phyloP scores from a whole-genome alignment of 257 asterid species.

The Perilla frutescens region DNA sequence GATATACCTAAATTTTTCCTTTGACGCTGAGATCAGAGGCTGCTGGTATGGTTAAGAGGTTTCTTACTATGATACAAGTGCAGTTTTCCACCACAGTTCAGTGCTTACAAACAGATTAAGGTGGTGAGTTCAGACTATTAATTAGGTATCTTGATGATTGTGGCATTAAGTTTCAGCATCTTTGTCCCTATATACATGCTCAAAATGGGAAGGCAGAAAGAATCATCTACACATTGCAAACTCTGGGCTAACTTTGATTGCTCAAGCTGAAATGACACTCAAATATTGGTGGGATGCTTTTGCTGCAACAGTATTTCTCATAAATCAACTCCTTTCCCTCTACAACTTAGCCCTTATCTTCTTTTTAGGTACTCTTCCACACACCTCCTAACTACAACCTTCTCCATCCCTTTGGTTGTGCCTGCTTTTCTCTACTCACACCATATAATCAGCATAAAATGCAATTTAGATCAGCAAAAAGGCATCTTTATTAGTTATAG shows the following conservation, averaged over 20 bases:
- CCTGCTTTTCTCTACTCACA: background rate
- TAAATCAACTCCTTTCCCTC: background rate
- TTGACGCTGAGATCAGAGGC: background rate
- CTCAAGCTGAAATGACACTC: background rate
- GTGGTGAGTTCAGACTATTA: background rate
- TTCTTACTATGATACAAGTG: background rate
- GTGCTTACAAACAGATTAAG: background rate
- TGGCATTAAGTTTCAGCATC: background rate
- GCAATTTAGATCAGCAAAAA: background rate
- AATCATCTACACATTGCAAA: background rate
- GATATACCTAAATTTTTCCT: background rate
- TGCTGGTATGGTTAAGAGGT: background rate
- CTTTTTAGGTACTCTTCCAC: background rate
- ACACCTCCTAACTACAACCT: background rate
- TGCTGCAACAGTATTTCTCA: no score
- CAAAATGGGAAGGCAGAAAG: background rate
- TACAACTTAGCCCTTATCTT: background rate
- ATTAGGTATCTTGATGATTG: accelerated
- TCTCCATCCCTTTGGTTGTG: background rate
- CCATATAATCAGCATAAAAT: background rate
- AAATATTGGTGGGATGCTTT: background rate
- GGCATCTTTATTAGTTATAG: background rate
- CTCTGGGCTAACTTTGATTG: background rate
- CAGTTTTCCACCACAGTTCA: background rate
- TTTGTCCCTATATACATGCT: background rate